phyloP scores from a whole-genome alignment of 768 basidiomycete species.

The Phlegmacium glaucopus region DNA sequence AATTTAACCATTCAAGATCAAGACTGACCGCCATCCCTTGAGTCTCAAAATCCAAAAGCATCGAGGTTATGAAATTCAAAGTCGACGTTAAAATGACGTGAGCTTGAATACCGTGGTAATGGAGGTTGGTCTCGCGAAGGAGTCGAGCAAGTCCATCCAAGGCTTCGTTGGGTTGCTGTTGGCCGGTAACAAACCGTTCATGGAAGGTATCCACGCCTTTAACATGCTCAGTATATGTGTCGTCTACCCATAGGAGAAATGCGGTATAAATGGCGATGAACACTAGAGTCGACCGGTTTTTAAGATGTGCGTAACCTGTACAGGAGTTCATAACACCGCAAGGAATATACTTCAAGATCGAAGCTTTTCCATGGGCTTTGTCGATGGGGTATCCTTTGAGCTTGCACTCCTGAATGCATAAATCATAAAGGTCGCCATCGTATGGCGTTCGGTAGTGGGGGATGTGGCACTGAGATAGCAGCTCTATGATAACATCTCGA shows the following conservation, averaged over 20 bases:
- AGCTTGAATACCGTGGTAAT: slow-evolving; percentile 24
- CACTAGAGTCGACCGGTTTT: slow-evolving; percentile 22
- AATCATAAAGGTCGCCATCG: slow-evolving; percentile 2
- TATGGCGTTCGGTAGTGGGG: slow-evolving; percentile 2
- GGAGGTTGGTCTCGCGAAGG: slow-evolving; percentile 22
- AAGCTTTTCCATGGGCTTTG: not conserved
- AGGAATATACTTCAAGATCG: slow-evolving; percentile 18
- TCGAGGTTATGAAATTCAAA: slow-evolving; percentile 29
- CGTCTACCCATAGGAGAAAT: slow-evolving; percentile 31
- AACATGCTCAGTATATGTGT: slow-evolving; percentile 21
- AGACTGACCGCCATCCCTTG: slow-evolving; percentile 5
- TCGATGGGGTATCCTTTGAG: not conserved
- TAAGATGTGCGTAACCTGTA: slow-evolving; percentile 27
- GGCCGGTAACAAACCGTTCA: slow-evolving; percentile 20
- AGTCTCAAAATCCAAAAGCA: slow-evolving; percentile 10
- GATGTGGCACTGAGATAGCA: not conserved
- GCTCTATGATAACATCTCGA: not conserved
- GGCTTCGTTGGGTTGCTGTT: slow-evolving; percentile 23
- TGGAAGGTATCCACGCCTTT: slow-evolving; percentile 30
- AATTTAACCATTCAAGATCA: not conserved
- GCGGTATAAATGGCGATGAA: slow-evolving; percentile 38
- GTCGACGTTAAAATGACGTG: slow-evolving; percentile 33
- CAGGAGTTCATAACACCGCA: slow-evolving; percentile 22
- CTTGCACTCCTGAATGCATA: slow-evolving; percentile 1
- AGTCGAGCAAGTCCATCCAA: slow-evolving; percentile 31